Evolutionary conservation across 106 monocot species (phyloP).

Genomic region (Hemerocallis citrina): DNA sequence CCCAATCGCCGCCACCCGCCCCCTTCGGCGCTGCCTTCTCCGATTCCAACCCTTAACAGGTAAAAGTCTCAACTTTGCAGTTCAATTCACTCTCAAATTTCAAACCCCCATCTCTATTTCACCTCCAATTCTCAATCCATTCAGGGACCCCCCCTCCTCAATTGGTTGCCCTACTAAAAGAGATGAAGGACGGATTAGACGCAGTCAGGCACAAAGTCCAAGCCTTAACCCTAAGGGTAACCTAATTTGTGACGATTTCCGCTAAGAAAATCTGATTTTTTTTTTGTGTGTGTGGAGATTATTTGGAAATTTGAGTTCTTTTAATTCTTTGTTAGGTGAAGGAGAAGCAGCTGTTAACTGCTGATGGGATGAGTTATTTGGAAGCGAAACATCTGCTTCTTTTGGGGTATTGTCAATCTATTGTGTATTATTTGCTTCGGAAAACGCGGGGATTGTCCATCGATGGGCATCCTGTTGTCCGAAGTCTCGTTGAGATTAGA

Average conservation of each 20-base stretch:
- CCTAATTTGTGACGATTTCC: too few relatives aligned
- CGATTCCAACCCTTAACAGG: too few relatives aligned
- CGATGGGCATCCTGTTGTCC: conserved; percentile 62
- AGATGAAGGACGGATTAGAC: conserved; percentile 74
- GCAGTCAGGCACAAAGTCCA: conserved; percentile 47
- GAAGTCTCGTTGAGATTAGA: conserved; percentile 71
- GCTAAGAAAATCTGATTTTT: too few relatives aligned
- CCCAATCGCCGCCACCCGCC: too few relatives aligned
- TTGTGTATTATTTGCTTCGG: conserved; percentile 77
- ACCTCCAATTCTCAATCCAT: background rate
- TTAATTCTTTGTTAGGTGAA: too few relatives aligned
- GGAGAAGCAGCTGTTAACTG: conserved; percentile 56
- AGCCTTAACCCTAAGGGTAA: conserved; percentile 42
- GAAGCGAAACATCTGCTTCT: conserved; percentile 82
- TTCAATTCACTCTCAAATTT: too few relatives aligned
- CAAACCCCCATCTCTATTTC: too few relatives aligned
- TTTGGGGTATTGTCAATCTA: conserved; percentile 67
- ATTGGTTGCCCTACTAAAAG: conserved; percentile 47
- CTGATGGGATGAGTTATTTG: conserved; percentile 82
- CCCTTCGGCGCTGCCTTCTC: too few relatives aligned
- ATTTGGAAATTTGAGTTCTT: too few relatives aligned
- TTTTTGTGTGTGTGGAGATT: too few relatives aligned
- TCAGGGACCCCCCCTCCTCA: conserved; percentile 48
- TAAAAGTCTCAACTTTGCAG: too few relatives aligned
- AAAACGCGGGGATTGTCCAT: conserved; percentile 79